Percentiles rank a stretch among this genome's conserved stretches.
Evolutionary conservation across 1,139 yeast species (phyloP).

Genomic region (Diutina neorugosa): DNA sequence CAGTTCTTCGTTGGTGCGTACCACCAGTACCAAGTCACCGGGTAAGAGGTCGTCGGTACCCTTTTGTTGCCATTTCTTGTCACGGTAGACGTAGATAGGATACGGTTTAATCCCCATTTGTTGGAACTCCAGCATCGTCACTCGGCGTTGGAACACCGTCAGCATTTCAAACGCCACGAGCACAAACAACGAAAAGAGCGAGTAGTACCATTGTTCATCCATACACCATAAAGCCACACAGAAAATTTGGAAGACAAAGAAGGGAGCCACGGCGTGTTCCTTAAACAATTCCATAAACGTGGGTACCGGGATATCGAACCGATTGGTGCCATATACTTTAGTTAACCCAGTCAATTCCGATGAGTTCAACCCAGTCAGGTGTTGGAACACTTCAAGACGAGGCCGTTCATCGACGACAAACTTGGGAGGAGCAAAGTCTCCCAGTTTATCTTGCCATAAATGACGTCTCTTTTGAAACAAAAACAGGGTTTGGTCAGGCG

Average conservation of each 20-base stretch:
- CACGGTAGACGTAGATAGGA: conserved; percentile 60
- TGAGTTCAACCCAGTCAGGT: conserved; percentile 41
- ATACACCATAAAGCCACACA: conserved; percentile 93
- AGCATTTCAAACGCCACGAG: conserved; percentile 88
- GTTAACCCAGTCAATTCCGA: conserved; percentile 44
- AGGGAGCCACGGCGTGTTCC: conserved; percentile 98
- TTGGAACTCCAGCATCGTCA: conserved; percentile 89
- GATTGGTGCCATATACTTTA: conserved; percentile 71
- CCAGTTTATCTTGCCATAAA: conserved; percentile 43
- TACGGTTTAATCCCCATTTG: conserved; percentile 97
- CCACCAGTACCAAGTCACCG: conserved; percentile 81
- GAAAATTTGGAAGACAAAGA: conserved; percentile 90
- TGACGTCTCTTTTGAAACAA: conserved; percentile 89
- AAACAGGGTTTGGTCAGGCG: conserved; percentile 48
- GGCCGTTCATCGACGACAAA: conserved; percentile 62
- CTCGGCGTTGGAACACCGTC: conserved; percentile 89
- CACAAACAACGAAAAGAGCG: conserved; percentile 86
- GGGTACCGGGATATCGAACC: conserved; percentile 92
- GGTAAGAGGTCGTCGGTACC: conserved; percentile 75
- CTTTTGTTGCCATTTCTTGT: conserved; percentile 54
- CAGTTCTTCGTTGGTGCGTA: conserved; percentile 80
- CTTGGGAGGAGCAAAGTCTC: conserved; percentile 67
- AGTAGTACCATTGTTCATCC: conserved; percentile 96
- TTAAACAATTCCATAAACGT: conserved; percentile 81
- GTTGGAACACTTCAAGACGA: conserved; percentile 46